Base-by-base conservation (phyloP, 179 eudicot species). In the Actinidia polygama region DNA sequence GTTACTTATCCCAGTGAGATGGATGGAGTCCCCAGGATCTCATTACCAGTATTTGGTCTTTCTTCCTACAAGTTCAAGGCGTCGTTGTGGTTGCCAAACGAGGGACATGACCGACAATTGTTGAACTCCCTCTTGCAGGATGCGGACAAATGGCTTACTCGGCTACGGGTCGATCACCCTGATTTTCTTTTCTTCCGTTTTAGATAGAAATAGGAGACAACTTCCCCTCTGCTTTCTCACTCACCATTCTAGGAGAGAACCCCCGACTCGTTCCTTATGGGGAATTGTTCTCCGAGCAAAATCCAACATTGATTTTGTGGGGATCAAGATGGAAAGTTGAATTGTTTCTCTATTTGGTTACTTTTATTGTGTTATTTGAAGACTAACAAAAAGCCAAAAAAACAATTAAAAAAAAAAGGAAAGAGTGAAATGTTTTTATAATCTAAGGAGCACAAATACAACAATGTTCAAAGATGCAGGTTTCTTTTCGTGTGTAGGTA, bases 131-230 rank as follows among this genome's bases (percentile, higher is more conserved):
- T 96, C 79, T 83, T 81, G 72, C 93, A 88, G 87, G 89, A 86
- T 46, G 98, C 98, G 83, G 90, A 88, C 69, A 84, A 87, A 40
- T 92, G 94, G 96, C 73, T 92, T 72, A 81, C 85, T 53, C 54
- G 44, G 40, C 94, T 84, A 68, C 88, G 90, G 86, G 98, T 96
- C 84, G 80, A 93, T 85, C 99, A 94, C 91, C 98, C 97, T 0
- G 99, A 96, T 89, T 90, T 88, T 87, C 86, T 80, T n/a, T 96
- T 96, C 87, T 94, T 96, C 90, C 61, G 81, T 83, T 88, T 92
- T 51, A 89, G 92, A 87, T 92, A 88, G 89, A 23, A 49, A 10
- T 30, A 46, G 47, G 61, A n/a, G 58, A 68, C 6, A 21, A 6
- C 23, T 36, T 16, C 10, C 46, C 55, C 16, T 77, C 19, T 64